These are phyloP conservation scores for Trichoderma hamatum DNA, from an alignment of 2,329 filamentous ascomycete genomes.

Conservation along the genomic window DNA sequence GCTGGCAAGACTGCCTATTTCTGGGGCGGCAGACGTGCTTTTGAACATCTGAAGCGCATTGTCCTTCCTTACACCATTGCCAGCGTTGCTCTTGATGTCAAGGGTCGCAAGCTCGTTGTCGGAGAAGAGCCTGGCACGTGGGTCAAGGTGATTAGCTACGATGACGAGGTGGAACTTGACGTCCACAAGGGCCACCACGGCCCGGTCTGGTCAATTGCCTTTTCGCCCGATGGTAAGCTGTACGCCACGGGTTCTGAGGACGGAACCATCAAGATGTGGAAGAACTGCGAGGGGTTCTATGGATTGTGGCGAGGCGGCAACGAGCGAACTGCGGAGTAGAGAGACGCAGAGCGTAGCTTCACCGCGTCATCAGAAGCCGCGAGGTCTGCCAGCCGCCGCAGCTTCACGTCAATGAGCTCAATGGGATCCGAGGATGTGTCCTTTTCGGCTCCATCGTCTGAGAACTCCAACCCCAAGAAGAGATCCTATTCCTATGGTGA, in stretches of 20 bases:
- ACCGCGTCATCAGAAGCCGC: slow-evolving; percentile 30
- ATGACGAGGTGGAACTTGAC: slow-evolving; percentile 81
- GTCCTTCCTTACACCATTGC: slow-evolving; percentile 83
- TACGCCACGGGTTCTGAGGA: slow-evolving; percentile 97
- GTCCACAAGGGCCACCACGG: slow-evolving; percentile 97
- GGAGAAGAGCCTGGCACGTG: slow-evolving; percentile 92
- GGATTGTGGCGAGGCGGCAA: slow-evolving; percentile 64
- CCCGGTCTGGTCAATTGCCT: slow-evolving; percentile 93
- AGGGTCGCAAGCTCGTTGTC: slow-evolving; percentile 80
- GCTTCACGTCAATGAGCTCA: slow-evolving; percentile 27
- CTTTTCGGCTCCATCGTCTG: slow-evolving; percentile 1
- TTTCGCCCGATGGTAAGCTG: slow-evolving; percentile 92
- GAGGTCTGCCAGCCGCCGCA: slow-evolving; percentile 24
- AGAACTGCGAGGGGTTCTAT: slow-evolving; percentile 68
- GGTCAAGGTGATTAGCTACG: slow-evolving; percentile 92
- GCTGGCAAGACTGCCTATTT: slow-evolving; percentile 96
- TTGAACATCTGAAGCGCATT: slow-evolving; percentile 74
- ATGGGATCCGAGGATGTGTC: slow-evolving; percentile 24
- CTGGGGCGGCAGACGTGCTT: slow-evolving; percentile 76
- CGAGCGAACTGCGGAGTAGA: slow-evolving; percentile 44
- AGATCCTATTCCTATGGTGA: neutral
- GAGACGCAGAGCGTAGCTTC: slow-evolving; percentile 34
- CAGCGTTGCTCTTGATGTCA: slow-evolving; percentile 84
- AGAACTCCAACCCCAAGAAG: slow-evolving; percentile 4
- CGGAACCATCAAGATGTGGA: slow-evolving; percentile 93